phyloP scores from a whole-genome alignment of 352 stramenopile species.

The Pythium monospermum region DNA sequence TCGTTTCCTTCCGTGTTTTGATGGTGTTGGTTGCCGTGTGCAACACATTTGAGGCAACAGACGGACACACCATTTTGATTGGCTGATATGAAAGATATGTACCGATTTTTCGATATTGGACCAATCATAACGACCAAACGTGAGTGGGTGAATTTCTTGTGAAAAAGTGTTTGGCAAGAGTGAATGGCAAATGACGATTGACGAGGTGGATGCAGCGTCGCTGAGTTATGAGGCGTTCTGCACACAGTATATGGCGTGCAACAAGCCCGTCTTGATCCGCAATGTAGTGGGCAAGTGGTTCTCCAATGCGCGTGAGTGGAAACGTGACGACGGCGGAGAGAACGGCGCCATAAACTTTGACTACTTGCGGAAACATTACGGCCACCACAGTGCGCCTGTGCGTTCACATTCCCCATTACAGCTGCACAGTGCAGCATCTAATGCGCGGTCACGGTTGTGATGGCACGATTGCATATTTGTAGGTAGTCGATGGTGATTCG shows the following conservation, averaged over 20 bases:
- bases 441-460: no score
- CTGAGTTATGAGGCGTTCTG: constrained; percentile 74
- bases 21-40: no score
- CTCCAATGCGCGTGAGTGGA: constrained; percentile 16
- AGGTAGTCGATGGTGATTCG: not conserved
- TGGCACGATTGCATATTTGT: no score
- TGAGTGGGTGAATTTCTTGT: no score
- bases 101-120: no score
- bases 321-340: not conserved
- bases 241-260: constrained; percentile 58
- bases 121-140: no score
- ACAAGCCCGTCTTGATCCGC: constrained; percentile 60
- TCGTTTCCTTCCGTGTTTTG: no score
- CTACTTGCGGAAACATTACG: constrained; percentile 39
- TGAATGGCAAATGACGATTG: constrained; percentile 26
- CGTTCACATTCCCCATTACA: not conserved
- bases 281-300: constrained; percentile 48
- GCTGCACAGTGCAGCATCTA: no score
- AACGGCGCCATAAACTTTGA: constrained; percentile 35
- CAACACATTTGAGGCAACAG: no score
- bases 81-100: no score
- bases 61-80: no score
- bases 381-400: constrained; percentile 51
- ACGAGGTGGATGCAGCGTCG: constrained; percentile 44
- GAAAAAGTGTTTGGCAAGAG: not conserved